Base-by-base conservation (phyloP, 83 land plant genomes). In the Diphasiastrum complanatum region DNA sequence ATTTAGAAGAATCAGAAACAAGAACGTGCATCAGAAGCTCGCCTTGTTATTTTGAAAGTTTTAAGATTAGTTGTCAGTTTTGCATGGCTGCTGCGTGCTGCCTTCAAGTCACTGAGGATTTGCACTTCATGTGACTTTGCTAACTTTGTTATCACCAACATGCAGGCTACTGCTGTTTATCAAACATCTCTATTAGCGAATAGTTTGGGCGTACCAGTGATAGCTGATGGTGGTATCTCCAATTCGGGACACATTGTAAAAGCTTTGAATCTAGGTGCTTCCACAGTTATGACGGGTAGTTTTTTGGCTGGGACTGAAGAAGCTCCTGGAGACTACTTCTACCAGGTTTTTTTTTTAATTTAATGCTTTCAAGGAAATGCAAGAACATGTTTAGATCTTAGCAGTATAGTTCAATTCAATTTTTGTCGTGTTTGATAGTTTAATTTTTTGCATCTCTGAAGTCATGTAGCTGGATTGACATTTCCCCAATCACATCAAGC, bases 281-380 rank as follows among this genome's bases (percentile, higher is more conserved):
- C 99, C 11, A 89, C 99, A 37, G 96, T 93, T 5, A 93, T 93
- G 99, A 89, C 89, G 99, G 99, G 99, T 11, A 89, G 99, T 55
- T 93, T 93, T 59, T 75, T 93, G 35, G 92, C 99, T 55, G 99
- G 99, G 45, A 89, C 92, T 37, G 66, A 65, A 45, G 99, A 93
- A 71, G 84, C 99, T 62, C 96, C 99, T 38, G 99, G 99, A 1
- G 68, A 66, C 28, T 93, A 81, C 60, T 77, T 67, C 46, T 36
- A 69, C 66, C 64, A 70, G 85, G 93, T 84, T 47, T 40, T 10
- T 53, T 11, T 43, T 25, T 60, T 30, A 60, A 5, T 31, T 27
- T 10, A 14, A 1, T 48, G 6, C 16, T 1, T 46, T 10, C n/a
- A n/a, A n/a, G n/a, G n/a, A 35, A 29, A 46, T 28, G 2, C 28